Evolutionary conservation across 129 eudicot species (phyloP), one percentile per base, ranked within the genome.

Genomic region (Silybum marianum): DNA sequence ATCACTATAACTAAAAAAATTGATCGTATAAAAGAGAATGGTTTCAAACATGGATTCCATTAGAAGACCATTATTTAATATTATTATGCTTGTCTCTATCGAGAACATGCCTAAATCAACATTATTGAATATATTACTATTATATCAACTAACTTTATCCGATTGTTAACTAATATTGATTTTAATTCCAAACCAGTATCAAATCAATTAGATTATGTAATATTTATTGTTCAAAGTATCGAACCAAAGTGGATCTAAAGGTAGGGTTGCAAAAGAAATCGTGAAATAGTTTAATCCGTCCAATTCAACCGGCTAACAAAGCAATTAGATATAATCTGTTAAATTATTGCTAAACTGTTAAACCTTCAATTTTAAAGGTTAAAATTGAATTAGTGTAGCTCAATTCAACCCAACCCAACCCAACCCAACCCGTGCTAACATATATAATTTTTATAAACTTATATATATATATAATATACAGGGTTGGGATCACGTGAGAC

Each of bases 11-110:
- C 60, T 13, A 48, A 48, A 48, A 12, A 48, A 48, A 13, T 3
- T 4, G 14, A 54, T 16, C 6, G 7, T 54, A 54, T 16, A 18
- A 51, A 71, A 28, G 38, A 71, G 75, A 22, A 73, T 73, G 30
- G 6, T 42, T 42, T 24, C 77, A 42, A 10, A 22, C 77, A 28
- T 6, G 46, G 65, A 73, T 40, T 42, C 77, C 38, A 73, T 12
- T 73, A 73, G 14, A 73, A 73, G 14, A 73, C 19, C 76, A 19
- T 9, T 72, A 72, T 72, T 32, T 38, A 22, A 6, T 73, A 9
- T 38, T 73, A 9, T 38, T 22, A 42, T 42, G 30, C 65, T 40
- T 73, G 36, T 72, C 18, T 73, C 63, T 22, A 72, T 72, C 76
- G n/a, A 6, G 7, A 38, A 26, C 76, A 22, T 72, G 21, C 12